These are phyloP conservation scores for Cornus suecica DNA, from an alignment of 148 eudicot genomes.

Conservation along the genomic window DNA sequence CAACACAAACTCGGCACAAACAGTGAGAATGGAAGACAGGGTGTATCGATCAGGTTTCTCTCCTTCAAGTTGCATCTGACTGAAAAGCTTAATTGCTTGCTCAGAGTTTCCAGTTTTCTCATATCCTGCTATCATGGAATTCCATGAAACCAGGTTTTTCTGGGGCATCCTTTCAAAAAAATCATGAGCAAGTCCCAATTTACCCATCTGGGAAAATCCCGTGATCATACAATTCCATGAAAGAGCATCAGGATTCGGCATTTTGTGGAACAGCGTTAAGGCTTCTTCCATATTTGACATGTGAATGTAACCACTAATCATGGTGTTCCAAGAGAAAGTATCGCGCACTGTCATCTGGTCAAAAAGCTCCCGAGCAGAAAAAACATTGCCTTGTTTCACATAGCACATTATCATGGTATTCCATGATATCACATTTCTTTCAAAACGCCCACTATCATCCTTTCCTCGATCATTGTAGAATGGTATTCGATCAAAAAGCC, in stretches of 20 bases:
- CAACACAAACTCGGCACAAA: conserved; percentile 33
- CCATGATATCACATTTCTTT: conserved; percentile 52
- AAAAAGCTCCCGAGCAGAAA: conserved; percentile 42
- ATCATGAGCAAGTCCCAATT: conserved; percentile 36
- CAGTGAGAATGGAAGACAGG: conserved; percentile 45
- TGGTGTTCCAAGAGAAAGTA: conserved; percentile 49
- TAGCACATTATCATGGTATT: conserved; percentile 63
- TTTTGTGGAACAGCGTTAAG: conserved; percentile 36
- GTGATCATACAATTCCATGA: conserved; percentile 55
- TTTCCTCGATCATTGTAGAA: conserved; percentile 1
- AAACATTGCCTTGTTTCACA: conserved; percentile 39
- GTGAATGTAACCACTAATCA: conserved; percentile 48
- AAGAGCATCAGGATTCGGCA: conserved; percentile 47
- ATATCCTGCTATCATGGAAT: conserved; percentile 43
- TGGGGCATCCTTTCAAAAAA: conserved; percentile 38
- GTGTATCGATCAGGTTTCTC: conserved; percentile 53
- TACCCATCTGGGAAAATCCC: conserved; percentile 44
- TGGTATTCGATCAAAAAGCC: conserved; percentile 43
- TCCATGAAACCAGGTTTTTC: conserved; percentile 50
- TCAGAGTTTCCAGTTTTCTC: conserved; percentile 41
- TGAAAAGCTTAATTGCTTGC: conserved; percentile 40
- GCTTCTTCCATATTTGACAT: conserved; percentile 47
- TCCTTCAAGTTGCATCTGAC: conserved; percentile 36
- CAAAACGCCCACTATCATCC: conserved; percentile 22
- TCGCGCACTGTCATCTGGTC: conserved; percentile 46